Percentiles rank a stretch among this genome's conserved stretches.
phyloP scores from a whole-genome alignment of 192 early-diverging fungal species.

The Glomus cerebriforme region DNA sequence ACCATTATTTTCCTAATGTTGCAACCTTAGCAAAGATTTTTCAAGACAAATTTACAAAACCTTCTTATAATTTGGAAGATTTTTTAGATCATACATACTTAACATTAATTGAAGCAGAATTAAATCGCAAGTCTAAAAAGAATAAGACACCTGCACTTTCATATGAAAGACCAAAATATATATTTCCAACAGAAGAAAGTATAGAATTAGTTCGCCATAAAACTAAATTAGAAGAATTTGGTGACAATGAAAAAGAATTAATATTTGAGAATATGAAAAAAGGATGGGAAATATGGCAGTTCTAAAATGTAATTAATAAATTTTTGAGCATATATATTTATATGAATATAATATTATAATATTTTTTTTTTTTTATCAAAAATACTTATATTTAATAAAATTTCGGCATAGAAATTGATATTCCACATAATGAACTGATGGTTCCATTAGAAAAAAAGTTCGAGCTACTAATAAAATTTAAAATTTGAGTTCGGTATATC shows the following conservation, averaged over 20 bases:
- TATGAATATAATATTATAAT: too few species aligned
- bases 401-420: too few species aligned
- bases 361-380: too few species aligned
- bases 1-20: conserved; percentile 88
- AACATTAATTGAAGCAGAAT: conserved; percentile 63
- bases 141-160: conserved; percentile 59
- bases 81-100: conserved; percentile 91
- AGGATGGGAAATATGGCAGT: neutral
- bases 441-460: too few species aligned
- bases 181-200: conserved; percentile 38
- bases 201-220: neutral
- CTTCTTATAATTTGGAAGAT: conserved; percentile 88
- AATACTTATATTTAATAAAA: too few species aligned
- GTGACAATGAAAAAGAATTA: neutral
- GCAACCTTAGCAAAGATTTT: conserved; percentile 84
- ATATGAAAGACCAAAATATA: conserved; percentile 50
- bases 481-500: too few species aligned
- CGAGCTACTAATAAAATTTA: too few species aligned
- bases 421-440: too few species aligned
- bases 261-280: neutral
- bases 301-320: too few species aligned
- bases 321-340: too few species aligned
- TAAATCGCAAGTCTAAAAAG: conserved; percentile 47
- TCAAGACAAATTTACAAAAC: conserved; percentile 84
- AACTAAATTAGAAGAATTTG: neutral